These are phyloP conservation scores for Colletotrichum acutatum DNA, from an alignment of 2,329 filamentous ascomycete genomes.

Conservation along the genomic window DNA sequence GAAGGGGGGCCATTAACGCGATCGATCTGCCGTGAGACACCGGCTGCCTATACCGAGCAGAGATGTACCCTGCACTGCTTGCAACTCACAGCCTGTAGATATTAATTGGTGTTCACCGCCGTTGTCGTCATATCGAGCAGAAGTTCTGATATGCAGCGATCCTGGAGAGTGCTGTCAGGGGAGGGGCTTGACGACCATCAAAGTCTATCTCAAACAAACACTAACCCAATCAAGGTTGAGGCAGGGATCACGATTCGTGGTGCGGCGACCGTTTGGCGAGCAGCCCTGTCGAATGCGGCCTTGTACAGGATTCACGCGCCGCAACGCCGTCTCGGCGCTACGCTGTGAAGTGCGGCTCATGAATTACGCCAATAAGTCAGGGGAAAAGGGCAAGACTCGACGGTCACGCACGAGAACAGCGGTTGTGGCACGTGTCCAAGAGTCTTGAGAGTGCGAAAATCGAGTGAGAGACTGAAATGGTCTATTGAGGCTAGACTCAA, in stretches of 20 bases:
- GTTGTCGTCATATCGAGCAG: not conserved
- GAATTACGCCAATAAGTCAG: not conserved
- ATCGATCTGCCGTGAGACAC: constrained; percentile 12
- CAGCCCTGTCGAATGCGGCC: not conserved
- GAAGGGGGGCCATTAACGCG: not conserved
- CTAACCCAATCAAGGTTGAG: constrained; percentile 1
- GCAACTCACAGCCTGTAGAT: not conserved
- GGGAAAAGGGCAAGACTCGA: not conserved
- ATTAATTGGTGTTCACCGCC: not conserved
- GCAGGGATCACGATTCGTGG: constrained; percentile 10
- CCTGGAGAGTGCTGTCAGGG: not conserved
- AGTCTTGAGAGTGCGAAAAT: no score
- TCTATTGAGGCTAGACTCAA: no score
- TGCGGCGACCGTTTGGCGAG: not conserved
- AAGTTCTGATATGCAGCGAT: not conserved
- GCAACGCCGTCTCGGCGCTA: not conserved
- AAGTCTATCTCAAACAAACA: constrained; percentile 22
- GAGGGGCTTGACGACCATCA: constrained; percentile 1
- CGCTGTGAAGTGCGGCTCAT: not conserved
- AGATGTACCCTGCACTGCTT: constrained; percentile 4
- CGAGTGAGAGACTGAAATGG: not conserved
- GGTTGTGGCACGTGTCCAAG: not conserved
- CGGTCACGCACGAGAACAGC: not conserved
- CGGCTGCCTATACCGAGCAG: constrained; percentile 8
- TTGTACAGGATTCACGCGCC: not conserved